phyloP scores from a whole-genome alignment of 2,329 filamentous ascomycete species.

The Ophiobolus disseminans region DNA sequence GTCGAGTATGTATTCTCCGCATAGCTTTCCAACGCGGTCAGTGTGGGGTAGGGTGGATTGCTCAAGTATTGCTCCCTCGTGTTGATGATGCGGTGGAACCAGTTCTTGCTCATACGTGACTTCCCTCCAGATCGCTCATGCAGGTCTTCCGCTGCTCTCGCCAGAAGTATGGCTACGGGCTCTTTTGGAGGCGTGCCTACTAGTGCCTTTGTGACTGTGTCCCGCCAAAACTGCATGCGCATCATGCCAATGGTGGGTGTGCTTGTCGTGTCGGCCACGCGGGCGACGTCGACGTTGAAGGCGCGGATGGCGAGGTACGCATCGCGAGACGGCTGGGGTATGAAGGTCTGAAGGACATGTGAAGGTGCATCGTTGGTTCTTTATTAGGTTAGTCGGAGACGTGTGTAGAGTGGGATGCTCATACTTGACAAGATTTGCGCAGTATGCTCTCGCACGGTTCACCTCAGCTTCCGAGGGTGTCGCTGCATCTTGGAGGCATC shows the following conservation, averaged over 20 bases:
- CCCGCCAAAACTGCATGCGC: conserved; percentile 95
- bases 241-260: conserved; percentile 85
- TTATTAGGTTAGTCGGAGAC: conserved; percentile 23
- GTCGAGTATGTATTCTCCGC: conserved; percentile 95
- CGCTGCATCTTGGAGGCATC: conserved; percentile 26
- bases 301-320: conserved; percentile 90
- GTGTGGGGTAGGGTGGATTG: conserved; percentile 78
- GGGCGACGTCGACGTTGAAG: conserved; percentile 90
- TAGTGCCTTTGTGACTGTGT: conserved; percentile 80
- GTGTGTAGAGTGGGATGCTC: conserved; percentile 27
- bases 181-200: conserved; percentile 83
- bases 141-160: conserved; percentile 71
- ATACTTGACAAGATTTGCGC: conserved; percentile 64
- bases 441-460: conserved; percentile 63
- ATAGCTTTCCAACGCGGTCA: conserved; percentile 82
- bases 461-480: conserved; percentile 56
- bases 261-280: conserved; percentile 87
- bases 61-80: conserved; percentile 83
- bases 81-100: conserved; percentile 74
- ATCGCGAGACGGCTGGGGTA: conserved; percentile 75
- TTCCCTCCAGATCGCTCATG: conserved; percentile 55
- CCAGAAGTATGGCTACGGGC: conserved; percentile 84
- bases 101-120: conserved; percentile 60
- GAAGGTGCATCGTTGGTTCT: conserved; percentile 91
- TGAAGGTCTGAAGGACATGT: conserved; percentile 83